phyloP scores from a whole-genome alignment of 768 basidiomycete genomes.

The Paxillus ammoniavirescens region DNA sequence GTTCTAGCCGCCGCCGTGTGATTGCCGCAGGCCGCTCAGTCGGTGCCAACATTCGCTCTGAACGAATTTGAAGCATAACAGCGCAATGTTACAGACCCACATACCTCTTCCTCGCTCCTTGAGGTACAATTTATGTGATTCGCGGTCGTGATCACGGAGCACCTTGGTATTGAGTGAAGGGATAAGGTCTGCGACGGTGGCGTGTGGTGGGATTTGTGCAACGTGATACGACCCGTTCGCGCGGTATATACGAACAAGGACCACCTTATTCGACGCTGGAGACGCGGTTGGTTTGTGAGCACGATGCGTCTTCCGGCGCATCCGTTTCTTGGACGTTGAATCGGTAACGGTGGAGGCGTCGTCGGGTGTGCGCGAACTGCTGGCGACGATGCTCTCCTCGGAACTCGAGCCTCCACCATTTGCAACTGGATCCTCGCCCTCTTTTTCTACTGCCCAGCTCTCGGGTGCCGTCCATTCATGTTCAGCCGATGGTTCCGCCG shows the following conservation, averaged over 20 bases:
- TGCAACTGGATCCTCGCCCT: slow-evolving; percentile 36
- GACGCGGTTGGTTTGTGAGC: slow-evolving; percentile 17
- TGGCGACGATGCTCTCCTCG: slow-evolving; percentile 26
- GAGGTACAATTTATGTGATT: slow-evolving; percentile 69
- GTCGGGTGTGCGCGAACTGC: slow-evolving; percentile 16
- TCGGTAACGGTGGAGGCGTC: slow-evolving; percentile 13
- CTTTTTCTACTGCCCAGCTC: slow-evolving; percentile 70
- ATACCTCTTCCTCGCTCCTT: slow-evolving; percentile 74
- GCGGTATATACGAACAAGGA: slow-evolving; percentile 75
- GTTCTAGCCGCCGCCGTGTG: slow-evolving; percentile 77
- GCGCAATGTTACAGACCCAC: slow-evolving; percentile 13
- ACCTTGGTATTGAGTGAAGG: slow-evolving; percentile 60
- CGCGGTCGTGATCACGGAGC: slow-evolving; percentile 46
- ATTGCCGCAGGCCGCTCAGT: slow-evolving; percentile 85
- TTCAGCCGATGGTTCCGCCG: slow-evolving; percentile 18
- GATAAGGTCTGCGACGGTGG: slow-evolving; percentile 69
- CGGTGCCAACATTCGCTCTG: slow-evolving; percentile 81
- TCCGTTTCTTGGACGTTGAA: slow-evolving; percentile 16
- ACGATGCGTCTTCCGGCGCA: slow-evolving; percentile 24
- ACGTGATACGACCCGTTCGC: slow-evolving; percentile 72
- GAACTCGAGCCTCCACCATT: slow-evolving; percentile 43
- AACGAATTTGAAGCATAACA: neutral
- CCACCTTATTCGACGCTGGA: slow-evolving; percentile 26
- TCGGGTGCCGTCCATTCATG: slow-evolving; percentile 67
- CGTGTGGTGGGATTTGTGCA: slow-evolving; percentile 56